Percentiles rank a stretch among this genome's conserved stretches.
phyloP scores from a whole-genome alignment of 2,329 filamentous ascomycete genomes.

The Mariannaea sp. region DNA sequence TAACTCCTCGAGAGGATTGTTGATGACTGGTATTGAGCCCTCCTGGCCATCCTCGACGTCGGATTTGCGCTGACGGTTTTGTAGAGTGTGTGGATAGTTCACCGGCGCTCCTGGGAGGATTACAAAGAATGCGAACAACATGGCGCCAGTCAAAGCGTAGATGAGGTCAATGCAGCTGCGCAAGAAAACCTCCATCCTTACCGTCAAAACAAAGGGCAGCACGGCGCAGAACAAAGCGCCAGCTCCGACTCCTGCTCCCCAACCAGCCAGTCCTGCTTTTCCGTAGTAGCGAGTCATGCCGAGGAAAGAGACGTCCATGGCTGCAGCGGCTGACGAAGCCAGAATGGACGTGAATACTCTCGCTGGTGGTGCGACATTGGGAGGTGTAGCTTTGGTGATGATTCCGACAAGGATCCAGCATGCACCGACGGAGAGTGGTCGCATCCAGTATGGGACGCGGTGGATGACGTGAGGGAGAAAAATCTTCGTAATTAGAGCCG shows the following conservation, averaged over 20 bases:
- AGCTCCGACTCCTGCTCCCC: slow-evolving; percentile 43
- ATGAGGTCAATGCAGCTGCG: slow-evolving; percentile 37
- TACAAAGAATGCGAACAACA: slow-evolving; percentile 38
- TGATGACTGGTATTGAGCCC: slow-evolving; percentile 45
- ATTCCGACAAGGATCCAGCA: slow-evolving; percentile 39
- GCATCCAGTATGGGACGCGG: slow-evolving; percentile 37
- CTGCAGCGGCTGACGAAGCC: slow-evolving; percentile 38
- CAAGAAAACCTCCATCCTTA: slow-evolving; percentile 35
- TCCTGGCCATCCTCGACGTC: slow-evolving; percentile 27
- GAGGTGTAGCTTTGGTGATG: slow-evolving; percentile 38
- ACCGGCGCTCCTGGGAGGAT: slow-evolving; percentile 36
- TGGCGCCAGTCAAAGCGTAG: slow-evolving; percentile 34
- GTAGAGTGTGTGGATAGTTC: slow-evolving; percentile 28
- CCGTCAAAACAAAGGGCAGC: slow-evolving; percentile 39
- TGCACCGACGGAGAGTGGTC: slow-evolving; percentile 34
- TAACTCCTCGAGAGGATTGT: slow-evolving; percentile 40
- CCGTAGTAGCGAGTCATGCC: slow-evolving; percentile 40
- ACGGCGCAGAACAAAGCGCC: slow-evolving; percentile 38
- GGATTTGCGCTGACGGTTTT: slow-evolving; percentile 11
- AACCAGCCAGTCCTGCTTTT: slow-evolving; percentile 40
- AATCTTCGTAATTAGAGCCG: slow-evolving; percentile 39
- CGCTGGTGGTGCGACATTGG: slow-evolving; percentile 41
- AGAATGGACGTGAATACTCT: slow-evolving; percentile 39
- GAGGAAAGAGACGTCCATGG: slow-evolving; percentile 42
- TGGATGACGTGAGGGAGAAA: slow-evolving; percentile 37